Evolutionary conservation across 2,329 filamentous ascomycete genomes (phyloP).

Genomic region (Colletotrichum godetiae): DNA sequence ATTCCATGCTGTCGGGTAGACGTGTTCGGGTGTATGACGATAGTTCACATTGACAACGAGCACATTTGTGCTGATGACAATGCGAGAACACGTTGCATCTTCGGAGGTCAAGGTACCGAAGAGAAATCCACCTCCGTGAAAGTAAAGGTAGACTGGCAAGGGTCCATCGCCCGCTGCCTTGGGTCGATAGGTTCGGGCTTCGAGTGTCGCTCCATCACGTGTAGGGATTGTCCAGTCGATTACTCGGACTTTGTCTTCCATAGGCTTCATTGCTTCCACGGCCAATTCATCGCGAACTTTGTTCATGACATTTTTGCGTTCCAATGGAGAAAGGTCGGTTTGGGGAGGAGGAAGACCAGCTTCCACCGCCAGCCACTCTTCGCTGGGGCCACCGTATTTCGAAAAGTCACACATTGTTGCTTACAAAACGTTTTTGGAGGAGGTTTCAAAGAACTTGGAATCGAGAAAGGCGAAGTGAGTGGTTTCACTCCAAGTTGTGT

Average conservation of each 20-base stretch:
- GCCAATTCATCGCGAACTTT: slow-evolving; percentile 45
- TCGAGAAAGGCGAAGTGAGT: neutral
- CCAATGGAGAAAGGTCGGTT: slow-evolving; percentile 40
- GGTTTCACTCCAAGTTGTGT: neutral
- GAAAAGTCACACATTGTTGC: slow-evolving; percentile 42
- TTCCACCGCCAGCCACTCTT: slow-evolving; percentile 57
- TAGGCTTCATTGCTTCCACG: slow-evolving; percentile 42
- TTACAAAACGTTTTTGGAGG: neutral
- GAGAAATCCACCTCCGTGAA: slow-evolving; percentile 68
- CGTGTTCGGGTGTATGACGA: slow-evolving; percentile 66
- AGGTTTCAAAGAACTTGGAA: neutral
- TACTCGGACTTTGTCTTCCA: slow-evolving; percentile 44
- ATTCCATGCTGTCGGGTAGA: slow-evolving; percentile 63
- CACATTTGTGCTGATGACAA: slow-evolving; percentile 44
- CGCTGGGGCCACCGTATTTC: slow-evolving; percentile 51
- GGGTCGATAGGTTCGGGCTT: slow-evolving; percentile 60
- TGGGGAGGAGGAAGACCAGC: slow-evolving; percentile 39
- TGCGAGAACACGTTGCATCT: slow-evolving; percentile 59
- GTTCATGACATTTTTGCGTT: slow-evolving; percentile 42
- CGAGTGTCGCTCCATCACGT: slow-evolving; percentile 56
- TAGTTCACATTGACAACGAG: slow-evolving; percentile 68
- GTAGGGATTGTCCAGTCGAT: slow-evolving; percentile 51
- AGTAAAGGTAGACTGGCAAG: slow-evolving; percentile 62
- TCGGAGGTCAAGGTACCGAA: slow-evolving; percentile 66
- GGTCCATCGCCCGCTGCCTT: slow-evolving; percentile 43